Evolutionary conservation across 75 land plant genomes (phyloP), one percentile per base, ranked within the genome.

Genomic region (Cupressus sempervirens): DNA sequence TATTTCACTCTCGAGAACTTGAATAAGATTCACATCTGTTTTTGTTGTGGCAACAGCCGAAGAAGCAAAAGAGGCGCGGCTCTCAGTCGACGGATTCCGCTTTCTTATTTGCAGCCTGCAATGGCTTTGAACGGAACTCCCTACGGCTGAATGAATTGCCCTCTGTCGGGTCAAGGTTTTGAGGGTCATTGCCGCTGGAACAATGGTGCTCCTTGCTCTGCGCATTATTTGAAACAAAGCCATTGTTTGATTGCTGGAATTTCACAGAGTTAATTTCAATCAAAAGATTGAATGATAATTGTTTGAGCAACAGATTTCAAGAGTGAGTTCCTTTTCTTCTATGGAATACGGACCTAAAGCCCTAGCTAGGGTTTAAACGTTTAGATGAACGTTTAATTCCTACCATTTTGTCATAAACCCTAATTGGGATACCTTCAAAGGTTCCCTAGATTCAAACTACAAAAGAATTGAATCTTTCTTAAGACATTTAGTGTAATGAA

Each of bases 1-100:
- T 77, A 91, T 91, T 84, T 91, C 88, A 0, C 83, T 53, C 3
- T 91, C 85, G 14, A 91, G 85, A 34, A 88, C 83, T 7, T 86
- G 43, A 13, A 89, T 34, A 5, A 91, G 89, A 15, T 81, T 40
- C 41, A 80, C 87, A 36, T 91, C 91, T 0, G 84, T 18, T 82
- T 58, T 86, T 48, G 83, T 74, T 34, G 52, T 36, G 86, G 86
- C 68, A 80, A 83, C 41, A 41, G 4, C 26, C 6, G 67, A 40
- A 70, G 82, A 40, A 80, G 86, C 74, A 56, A 77, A 83, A 16
- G 30, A 4, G 65, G 40, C 81, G 26, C 70, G 84, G n/a, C 43
- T 68, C 75, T 54, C 45, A 50, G 65, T 38, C 36, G 15, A 43
- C 3, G 12, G n/a, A 40, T 26, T 80, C 40, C 48, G 0, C 26